Evolutionary conservation across 2,329 filamentous ascomycete species (phyloP), one percentile per base, ranked within the genome.

Genomic region (Cercospora sp.): DNA sequence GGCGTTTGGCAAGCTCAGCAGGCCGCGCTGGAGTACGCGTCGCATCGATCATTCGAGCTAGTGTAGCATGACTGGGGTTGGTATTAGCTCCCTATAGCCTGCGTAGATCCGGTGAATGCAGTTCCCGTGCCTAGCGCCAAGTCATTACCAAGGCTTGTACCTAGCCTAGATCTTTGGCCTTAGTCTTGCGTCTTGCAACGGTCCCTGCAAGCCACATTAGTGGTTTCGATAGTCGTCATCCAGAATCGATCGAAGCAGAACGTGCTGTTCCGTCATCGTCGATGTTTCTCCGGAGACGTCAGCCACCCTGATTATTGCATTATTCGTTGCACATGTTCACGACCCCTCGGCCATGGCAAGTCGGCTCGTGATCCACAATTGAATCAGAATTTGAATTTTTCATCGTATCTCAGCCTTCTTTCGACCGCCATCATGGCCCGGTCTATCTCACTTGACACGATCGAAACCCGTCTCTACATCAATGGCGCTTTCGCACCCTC

Each of bases 401-500:
- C 33, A 40, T 40, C 9, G 36, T n/a, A 30, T 16, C 36, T 16
- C 16, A 12, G 36, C 12, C 36, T 40, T 40, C 16, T 2, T 40
- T 13, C 5, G 3, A n/a, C 36, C 12, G 13, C 5, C 36, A 40
- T 6, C 5, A 74, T 74, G 72, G 55, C 40, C 40, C 70, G 68
- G 45, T 69, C 69, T 13, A 71, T 69, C 40, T 67, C 68, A 26
- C 51, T 70, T 23, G 71, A 73, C 13, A 70, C 76, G 66, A 76
- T 78, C 66, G 77, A 81, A 67, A 79, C 77, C 28, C 78, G 80
- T 20, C 78, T 85, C 65, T 84, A 85, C 72, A 85, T 86, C 75
- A 84, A 86, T 73, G 82, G 84, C 73, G 80, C 83, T 81, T 83
- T 84, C 71, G 78, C 82, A 31, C 76, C 79, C 13, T 79, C 83